Evolutionary conservation across 1,139 yeast species (phyloP).

Genomic region (Yamadazyma kanchanaburiensis): DNA sequence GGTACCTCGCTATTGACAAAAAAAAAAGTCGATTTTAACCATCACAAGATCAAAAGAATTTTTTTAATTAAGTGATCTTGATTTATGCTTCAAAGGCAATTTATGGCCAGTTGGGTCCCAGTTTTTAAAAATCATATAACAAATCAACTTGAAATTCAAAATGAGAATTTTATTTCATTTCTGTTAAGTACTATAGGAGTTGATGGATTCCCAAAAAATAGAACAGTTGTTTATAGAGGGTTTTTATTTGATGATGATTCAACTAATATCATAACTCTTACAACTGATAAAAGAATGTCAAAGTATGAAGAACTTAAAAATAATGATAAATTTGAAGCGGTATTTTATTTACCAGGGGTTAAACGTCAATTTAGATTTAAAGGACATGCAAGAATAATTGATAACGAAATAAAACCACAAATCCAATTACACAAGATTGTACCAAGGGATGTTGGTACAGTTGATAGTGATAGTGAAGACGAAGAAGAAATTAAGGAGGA

Average conservation of each 20-base stretch:
- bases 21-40: slow-evolving; percentile 3
- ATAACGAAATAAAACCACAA: slow-evolving; percentile 28
- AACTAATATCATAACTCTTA: slow-evolving; percentile 65
- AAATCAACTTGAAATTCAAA: slow-evolving; percentile 32
- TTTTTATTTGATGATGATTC: slow-evolving; percentile 68
- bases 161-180: slow-evolving; percentile 52
- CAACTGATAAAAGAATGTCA: slow-evolving; percentile 69
- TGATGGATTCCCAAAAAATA: slow-evolving; percentile 55
- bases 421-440: slow-evolving; percentile 28
- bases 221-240: slow-evolving; percentile 74
- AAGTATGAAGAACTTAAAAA: slow-evolving; percentile 53
- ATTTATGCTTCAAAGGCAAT: slow-evolving; percentile 31
- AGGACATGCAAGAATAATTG: slow-evolving; percentile 57
- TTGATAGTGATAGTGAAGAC: slow-evolving; percentile 11
- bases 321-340: slow-evolving; percentile 66
- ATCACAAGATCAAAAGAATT: slow-evolving; percentile 11
- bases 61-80: background rate
- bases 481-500: slow-evolving; percentile 4
- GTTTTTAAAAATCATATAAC: slow-evolving; percentile 49
- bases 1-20: no score
- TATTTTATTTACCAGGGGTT: slow-evolving; percentile 62
- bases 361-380: slow-evolving; percentile 70
- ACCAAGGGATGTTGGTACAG: slow-evolving; percentile 13
- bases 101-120: slow-evolving; percentile 75
- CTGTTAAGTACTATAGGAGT: slow-evolving; percentile 67